phyloP scores from a whole-genome alignment of 495 filamentous ascomycete genomes.

The Neurospora sp. region DNA sequence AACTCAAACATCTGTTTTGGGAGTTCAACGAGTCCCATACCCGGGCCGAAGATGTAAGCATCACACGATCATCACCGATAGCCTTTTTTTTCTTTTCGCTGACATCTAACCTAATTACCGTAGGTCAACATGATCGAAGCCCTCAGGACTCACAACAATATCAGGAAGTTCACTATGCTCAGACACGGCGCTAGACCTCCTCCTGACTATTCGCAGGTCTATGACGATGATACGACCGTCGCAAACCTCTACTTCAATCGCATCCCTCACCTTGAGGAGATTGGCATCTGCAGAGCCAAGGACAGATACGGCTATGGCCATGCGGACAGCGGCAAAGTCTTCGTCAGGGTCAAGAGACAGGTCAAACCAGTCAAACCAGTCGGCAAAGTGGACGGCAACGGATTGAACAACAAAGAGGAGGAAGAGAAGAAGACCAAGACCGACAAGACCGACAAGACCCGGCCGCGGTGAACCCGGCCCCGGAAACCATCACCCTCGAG shows the following conservation, averaged over 20 bases:
- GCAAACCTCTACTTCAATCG: background rate
- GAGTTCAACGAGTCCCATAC: background rate
- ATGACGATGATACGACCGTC: background rate
- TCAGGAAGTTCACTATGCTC: background rate
- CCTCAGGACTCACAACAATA: background rate
- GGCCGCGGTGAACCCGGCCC: background rate
- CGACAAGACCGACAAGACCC: background rate
- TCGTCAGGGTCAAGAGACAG: background rate
- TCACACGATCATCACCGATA: background rate
- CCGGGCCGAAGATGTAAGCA: background rate
- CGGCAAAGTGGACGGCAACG: background rate
- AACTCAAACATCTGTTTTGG: background rate
- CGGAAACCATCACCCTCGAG: background rate
- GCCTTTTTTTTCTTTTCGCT: background rate
- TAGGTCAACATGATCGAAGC: background rate
- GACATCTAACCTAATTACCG: background rate
- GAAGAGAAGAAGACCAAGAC: background rate
- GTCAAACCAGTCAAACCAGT: background rate
- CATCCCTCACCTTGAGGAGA: background rate
- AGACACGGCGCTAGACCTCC: background rate
- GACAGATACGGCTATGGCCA: background rate
- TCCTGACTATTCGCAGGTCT: background rate
- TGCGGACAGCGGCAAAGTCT: background rate
- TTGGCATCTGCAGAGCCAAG: background rate
- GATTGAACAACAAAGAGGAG: background rate